Conservation (phyloP, 495 filamentous ascomycete genomes). For the Aspergillus indologenus region DNA sequence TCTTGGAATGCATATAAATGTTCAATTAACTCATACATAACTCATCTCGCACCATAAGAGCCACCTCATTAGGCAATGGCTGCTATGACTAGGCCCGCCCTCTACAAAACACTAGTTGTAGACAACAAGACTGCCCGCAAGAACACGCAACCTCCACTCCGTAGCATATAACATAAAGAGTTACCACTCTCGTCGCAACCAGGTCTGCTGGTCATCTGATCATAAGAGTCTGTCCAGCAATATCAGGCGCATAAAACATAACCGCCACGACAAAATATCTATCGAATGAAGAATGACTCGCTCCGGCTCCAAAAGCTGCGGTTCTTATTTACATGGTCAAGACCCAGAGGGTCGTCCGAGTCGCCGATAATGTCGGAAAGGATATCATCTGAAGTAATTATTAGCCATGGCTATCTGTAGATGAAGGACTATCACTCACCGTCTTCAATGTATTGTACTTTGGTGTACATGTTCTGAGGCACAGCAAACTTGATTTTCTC, state of each 20-base stretch:
- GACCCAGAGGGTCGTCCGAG: conserved; percentile 76
- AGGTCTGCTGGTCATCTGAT: neutral
- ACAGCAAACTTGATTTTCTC: conserved; percentile 98
- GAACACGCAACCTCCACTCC: neutral
- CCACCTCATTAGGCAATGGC: neutral
- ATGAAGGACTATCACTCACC: conserved; percentile 52
- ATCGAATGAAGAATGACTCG: conserved; percentile 68
- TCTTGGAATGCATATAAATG: neutral
- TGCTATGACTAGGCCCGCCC: neutral
- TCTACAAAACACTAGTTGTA: neutral
- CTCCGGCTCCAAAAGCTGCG: conserved; percentile 55
- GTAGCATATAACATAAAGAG: neutral
- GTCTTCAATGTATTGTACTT: conserved; percentile 79
- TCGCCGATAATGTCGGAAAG: conserved; percentile 67
- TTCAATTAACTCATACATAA: neutral
- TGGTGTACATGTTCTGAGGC: conserved; percentile 63
- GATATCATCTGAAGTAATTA: conserved; percentile 63
- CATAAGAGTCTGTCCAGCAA: neutral
- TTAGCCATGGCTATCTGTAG: neutral
- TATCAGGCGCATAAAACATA: neutral
- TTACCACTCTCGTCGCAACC: neutral
- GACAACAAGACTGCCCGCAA: neutral
- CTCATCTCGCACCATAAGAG: neutral
- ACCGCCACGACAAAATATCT: conserved; percentile 20
- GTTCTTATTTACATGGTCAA: conserved; percentile 85